Evolutionary conservation across 257 asterid species (phyloP).

Genomic region (Paraleonurus japonicus): DNA sequence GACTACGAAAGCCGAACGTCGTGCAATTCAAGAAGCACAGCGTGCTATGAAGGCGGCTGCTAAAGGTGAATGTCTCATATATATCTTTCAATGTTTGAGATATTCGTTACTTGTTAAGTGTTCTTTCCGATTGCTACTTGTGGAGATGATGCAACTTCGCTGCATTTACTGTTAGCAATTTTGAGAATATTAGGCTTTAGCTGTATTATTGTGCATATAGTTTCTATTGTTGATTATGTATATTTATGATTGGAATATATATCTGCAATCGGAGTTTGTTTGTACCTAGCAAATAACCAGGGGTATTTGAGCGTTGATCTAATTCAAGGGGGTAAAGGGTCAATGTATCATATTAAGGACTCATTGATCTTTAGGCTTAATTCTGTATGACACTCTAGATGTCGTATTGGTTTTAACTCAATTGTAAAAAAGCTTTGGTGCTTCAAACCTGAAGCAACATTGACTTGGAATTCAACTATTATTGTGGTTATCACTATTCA

Average conservation of each 20-base stretch:
- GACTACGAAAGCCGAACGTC: conserved; percentile 86
- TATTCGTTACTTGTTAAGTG: neutral
- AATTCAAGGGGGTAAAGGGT: neutral
- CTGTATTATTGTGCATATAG: neutral
- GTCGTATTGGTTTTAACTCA: neutral
- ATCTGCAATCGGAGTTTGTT: neutral
- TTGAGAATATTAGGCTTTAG: neutral
- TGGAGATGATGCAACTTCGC: neutral
- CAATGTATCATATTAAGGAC: neutral
- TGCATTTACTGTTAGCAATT: neutral
- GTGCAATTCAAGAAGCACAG: conserved; percentile 96
- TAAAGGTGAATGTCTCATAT: conserved; percentile 46
- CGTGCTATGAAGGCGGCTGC: conserved; percentile 89
- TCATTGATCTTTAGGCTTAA: neutral
- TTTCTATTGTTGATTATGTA: neutral
- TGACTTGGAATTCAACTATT: neutral
- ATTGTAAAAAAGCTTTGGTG: neutral
- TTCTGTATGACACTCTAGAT: neutral
- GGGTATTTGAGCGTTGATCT: neutral
- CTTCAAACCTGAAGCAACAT: conserved; percentile 2
- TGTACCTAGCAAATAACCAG: neutral
- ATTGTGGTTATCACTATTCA: neutral
- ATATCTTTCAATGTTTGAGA: neutral
- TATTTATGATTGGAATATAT: neutral
- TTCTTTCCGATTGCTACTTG: neutral